phyloP scores from a whole-genome alignment of 2,329 filamentous ascomycete species.

The Exophiala alcalophila region DNA sequence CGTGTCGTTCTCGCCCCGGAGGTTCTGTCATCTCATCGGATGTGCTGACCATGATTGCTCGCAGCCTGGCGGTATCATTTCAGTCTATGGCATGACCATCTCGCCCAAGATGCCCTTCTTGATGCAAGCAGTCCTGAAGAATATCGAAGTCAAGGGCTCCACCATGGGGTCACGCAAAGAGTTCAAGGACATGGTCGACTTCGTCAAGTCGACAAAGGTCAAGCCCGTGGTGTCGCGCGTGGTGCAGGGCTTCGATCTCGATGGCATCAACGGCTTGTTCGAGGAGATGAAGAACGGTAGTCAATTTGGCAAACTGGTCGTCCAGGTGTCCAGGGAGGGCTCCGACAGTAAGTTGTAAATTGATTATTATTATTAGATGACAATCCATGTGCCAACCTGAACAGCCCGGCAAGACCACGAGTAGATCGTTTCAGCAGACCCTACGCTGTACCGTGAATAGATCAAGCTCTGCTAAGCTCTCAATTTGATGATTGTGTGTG shows the following conservation, averaged over 20 bases:
- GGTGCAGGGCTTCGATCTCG: slow-evolving; percentile 68
- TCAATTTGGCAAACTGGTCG: slow-evolving; percentile 91
- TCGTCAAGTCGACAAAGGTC: slow-evolving; percentile 71
- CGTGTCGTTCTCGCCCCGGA: slow-evolving; percentile 6
- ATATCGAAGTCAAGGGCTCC: slow-evolving; percentile 78
- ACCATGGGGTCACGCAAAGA: slow-evolving; percentile 91
- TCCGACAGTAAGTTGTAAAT: slow-evolving; percentile 40
- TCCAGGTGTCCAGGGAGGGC: slow-evolving; percentile 57
- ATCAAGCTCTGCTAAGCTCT: too few species aligned
- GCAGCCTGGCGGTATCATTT: slow-evolving; percentile 73
- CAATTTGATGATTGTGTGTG: too few species aligned
- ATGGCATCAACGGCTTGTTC: slow-evolving; percentile 78
- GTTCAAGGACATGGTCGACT: slow-evolving; percentile 85
- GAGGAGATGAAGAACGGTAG: slow-evolving; percentile 80
- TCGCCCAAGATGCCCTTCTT: slow-evolving; percentile 79
- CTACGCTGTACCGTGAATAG: too few species aligned
- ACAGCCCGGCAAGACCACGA: too few species aligned
- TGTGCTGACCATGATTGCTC: slow-evolving; percentile 6
- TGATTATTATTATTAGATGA: slow-evolving; percentile 19
- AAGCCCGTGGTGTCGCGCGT: slow-evolving; percentile 73
- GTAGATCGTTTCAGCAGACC: too few species aligned
- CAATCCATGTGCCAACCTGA: too few species aligned
- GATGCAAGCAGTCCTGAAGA: slow-evolving; percentile 80
- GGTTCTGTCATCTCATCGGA: background rate
- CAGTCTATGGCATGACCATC: slow-evolving; percentile 87